Evolutionary conservation across 2,329 filamentous ascomycete genomes (phyloP).

Genomic region (Clonostachys chloroleuca): DNA sequence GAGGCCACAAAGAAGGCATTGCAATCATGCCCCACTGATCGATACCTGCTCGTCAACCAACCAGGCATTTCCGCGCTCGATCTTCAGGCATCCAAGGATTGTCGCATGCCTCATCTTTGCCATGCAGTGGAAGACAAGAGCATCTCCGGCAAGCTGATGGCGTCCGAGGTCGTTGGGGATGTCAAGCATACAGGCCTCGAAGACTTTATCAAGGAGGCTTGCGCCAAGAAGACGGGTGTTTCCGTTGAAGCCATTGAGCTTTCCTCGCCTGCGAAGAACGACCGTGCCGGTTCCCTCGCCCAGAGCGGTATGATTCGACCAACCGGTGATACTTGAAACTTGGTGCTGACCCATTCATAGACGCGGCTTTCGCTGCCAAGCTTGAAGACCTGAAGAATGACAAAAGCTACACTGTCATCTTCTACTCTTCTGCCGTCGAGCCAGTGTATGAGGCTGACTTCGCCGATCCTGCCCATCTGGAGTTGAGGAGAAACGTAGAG

Average conservation of each 20-base stretch:
- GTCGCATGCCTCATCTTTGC: slow-evolving; percentile 50
- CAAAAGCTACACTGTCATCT: slow-evolving; percentile 69
- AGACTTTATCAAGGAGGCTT: slow-evolving; percentile 39
- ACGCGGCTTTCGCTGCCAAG: slow-evolving; percentile 39
- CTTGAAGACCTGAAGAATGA: slow-evolving; percentile 29
- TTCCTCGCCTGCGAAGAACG: slow-evolving; percentile 27
- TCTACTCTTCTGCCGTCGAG: slow-evolving; percentile 59
- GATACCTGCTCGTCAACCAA: slow-evolving; percentile 76
- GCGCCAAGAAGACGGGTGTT: slow-evolving; percentile 27
- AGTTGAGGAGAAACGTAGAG: slow-evolving; percentile 61
- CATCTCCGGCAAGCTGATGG: slow-evolving; percentile 34
- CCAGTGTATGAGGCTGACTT: slow-evolving; percentile 63
- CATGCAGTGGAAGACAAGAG: slow-evolving; percentile 25
- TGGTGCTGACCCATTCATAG: slow-evolving; percentile 15
- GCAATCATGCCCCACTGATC: slow-evolving; percentile 63
- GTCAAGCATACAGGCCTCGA: slow-evolving; percentile 33
- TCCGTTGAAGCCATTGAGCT: slow-evolving; percentile 16
- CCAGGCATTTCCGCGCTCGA: slow-evolving; percentile 69
- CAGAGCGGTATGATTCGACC: neutral
- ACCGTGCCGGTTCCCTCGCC: slow-evolving; percentile 25
- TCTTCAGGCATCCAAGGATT: slow-evolving; percentile 39
- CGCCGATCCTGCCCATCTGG: slow-evolving; percentile 59
- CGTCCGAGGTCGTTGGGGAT: slow-evolving; percentile 54
- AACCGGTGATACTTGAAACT: slow-evolving; percentile 9
- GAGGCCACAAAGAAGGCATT: slow-evolving; percentile 47